Conservation (phyloP, 352 stramenopile genomes). For the Globisporangium carolinianum region DNA sequence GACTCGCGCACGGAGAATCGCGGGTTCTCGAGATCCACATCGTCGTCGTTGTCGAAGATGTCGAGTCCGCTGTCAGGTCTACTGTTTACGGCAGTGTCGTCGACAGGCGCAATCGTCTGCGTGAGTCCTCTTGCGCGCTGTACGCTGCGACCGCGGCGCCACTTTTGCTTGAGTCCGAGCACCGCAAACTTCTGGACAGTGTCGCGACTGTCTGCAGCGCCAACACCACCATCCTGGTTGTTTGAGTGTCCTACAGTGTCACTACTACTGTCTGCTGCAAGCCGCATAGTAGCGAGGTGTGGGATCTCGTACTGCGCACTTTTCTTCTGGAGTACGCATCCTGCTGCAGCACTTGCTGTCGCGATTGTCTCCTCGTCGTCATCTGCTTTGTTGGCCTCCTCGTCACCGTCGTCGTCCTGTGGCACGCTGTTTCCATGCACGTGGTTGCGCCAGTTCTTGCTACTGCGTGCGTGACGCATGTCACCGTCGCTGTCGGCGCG, state of each 20-base stretch:
- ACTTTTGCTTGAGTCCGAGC: constrained; percentile 60
- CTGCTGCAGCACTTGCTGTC: no score
- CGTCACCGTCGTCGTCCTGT: constrained; percentile 9
- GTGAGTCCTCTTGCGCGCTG: constrained; percentile 39
- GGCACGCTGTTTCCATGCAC: constrained; percentile 4
- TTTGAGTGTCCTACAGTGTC: constrained; percentile 1
- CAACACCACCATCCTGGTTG: neutral
- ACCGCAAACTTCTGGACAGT: constrained; percentile 32
- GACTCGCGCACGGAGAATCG: constrained; percentile 11
- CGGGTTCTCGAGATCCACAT: constrained; percentile 12
- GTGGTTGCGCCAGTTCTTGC: constrained; percentile 8
- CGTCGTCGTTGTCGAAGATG: constrained; percentile 5
- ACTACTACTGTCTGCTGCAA: neutral
- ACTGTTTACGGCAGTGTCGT: neutral
- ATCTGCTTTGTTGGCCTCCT: neutral
- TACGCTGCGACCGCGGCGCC: constrained; percentile 30
- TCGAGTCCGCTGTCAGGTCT: neutral
- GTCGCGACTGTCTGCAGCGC: neutral
- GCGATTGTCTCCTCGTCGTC: no score
- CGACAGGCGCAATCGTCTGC: constrained; percentile 18
- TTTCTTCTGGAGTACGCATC: constrained; percentile 7
- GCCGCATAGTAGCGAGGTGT: neutral
- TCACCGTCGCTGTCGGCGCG: constrained; percentile 14
- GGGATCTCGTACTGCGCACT: constrained; percentile 10
- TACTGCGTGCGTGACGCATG: neutral